Evolutionary conservation across 768 basidiomycete species (phyloP).

Genomic region (Filobasidium wieringae): DNA sequence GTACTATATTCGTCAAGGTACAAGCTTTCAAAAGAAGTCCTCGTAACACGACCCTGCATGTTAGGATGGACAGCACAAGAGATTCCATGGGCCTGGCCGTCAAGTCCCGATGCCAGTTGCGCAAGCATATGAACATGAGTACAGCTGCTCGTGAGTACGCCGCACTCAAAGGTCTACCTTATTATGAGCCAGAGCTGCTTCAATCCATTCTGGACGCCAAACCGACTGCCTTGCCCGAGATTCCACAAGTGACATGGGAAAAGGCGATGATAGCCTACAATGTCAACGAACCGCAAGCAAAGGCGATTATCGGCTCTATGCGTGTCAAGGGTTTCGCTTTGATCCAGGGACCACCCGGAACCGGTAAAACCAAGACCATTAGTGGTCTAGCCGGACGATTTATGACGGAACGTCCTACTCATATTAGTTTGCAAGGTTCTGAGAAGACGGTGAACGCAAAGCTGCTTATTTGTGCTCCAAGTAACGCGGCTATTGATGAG

Average conservation of each 20-base stretch:
- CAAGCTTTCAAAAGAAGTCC: slow-evolving; percentile 43
- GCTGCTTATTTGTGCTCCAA: slow-evolving; percentile 86
- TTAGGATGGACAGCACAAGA: slow-evolving; percentile 42
- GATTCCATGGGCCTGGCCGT: slow-evolving; percentile 50
- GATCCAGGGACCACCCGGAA: slow-evolving; percentile 97
- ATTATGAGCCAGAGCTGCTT: slow-evolving; percentile 55
- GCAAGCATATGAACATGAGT: slow-evolving; percentile 69
- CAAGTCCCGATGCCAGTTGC: slow-evolving; percentile 58
- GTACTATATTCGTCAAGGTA: slow-evolving; percentile 60
- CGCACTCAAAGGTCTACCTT: slow-evolving; percentile 67
- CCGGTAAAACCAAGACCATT: slow-evolving; percentile 97
- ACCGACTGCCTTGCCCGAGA: slow-evolving; percentile 43
- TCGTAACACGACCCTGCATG: slow-evolving; percentile 48
- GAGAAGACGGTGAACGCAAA: slow-evolving; percentile 49
- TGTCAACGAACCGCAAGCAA: slow-evolving; percentile 89
- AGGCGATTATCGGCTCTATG: slow-evolving; percentile 68
- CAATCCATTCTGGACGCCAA: slow-evolving; percentile 58
- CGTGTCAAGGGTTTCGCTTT: slow-evolving; percentile 65
- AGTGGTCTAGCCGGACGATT: slow-evolving; percentile 82
- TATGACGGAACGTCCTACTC: slow-evolving; percentile 50
- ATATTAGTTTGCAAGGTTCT: slow-evolving; percentile 45
- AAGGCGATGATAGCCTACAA: slow-evolving; percentile 57
- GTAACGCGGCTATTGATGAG: slow-evolving; percentile 97
- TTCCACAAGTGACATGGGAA: slow-evolving; percentile 48
- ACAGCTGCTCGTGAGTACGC: slow-evolving; percentile 80